A percentile compares a stretch with the other conserved stretches of the same genome.
These are phyloP conservation scores for Parmelia sp. DNA, from an alignment of 495 filamentous ascomycete genomes.

Conservation along the genomic window DNA sequence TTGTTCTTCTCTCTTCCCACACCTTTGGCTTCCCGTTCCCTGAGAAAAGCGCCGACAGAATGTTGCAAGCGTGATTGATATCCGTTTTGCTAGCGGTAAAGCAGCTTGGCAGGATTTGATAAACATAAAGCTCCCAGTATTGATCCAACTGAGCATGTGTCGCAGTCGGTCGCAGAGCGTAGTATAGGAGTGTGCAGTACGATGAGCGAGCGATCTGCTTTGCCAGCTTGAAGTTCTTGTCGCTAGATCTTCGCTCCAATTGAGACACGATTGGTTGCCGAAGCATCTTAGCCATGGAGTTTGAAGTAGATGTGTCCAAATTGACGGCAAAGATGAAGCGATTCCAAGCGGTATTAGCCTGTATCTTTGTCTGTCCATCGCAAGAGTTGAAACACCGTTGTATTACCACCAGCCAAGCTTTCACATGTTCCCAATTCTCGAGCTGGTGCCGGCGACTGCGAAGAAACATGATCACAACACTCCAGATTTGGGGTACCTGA, in stretches of 20 bases:
- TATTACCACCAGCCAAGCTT: conserved; percentile 66
- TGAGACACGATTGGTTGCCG: conserved; percentile 63
- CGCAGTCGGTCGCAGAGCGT: conserved; percentile 67
- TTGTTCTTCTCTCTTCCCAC: conserved; percentile 69
- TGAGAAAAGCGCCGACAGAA: conserved; percentile 56
- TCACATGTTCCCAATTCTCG: conserved; percentile 66
- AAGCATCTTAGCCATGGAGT: conserved; percentile 57
- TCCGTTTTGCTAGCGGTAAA: conserved; percentile 34
- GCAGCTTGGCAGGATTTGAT: conserved; percentile 36
- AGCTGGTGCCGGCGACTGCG: conserved; percentile 53
- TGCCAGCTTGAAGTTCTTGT: conserved; percentile 50
- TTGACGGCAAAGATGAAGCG: conserved; percentile 67
- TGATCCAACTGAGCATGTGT: conserved; percentile 55
- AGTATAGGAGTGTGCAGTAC: conserved; percentile 78
- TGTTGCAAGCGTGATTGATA: conserved; percentile 50
- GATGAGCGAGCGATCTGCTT: conserved; percentile 58
- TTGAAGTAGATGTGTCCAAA: conserved; percentile 53
- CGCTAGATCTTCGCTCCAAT: conserved; percentile 55
- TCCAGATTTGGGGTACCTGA: conserved; percentile 86
- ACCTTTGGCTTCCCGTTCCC: conserved; percentile 49
- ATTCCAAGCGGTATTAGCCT: conserved; percentile 79
- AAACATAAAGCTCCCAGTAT: conserved; percentile 75
- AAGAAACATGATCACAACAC: conserved; percentile 67
- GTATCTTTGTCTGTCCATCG: conserved; percentile 61
- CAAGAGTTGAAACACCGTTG: conserved; percentile 79